Percentiles rank a stretch among this genome's conserved stretches.
Conservation (phyloP, 139 green algal genomes). For the Picochlorum sp. region DNA sequence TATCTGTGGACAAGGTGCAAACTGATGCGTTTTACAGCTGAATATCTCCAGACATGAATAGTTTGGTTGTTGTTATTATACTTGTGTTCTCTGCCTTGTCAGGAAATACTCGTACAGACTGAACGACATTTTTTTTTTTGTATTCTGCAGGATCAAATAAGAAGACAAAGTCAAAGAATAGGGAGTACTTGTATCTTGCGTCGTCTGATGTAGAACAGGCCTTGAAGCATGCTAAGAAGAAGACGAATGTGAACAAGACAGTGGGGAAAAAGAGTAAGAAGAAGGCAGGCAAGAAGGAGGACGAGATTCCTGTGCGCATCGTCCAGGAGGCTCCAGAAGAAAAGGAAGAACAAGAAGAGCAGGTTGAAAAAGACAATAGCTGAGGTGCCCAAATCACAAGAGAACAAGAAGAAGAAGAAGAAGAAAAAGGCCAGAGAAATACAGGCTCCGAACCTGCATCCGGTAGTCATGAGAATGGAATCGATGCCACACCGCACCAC, state of each 20-base stretch:
- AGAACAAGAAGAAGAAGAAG: slow-evolving; percentile 7
- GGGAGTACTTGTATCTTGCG: slow-evolving; percentile 50
- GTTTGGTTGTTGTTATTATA: slow-evolving; percentile 19
- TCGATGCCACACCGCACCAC: too few species aligned
- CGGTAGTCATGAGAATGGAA: too few species aligned
- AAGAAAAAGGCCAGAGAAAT: slow-evolving; percentile 3
- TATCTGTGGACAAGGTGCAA: slow-evolving; percentile 17
- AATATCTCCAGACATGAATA: slow-evolving; percentile 26
- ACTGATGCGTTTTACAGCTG: slow-evolving; percentile 13
- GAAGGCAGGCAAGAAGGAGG: slow-evolving; percentile 4
- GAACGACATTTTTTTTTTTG: slow-evolving; percentile 1
- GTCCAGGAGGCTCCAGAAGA: not conserved
- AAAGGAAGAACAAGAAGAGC: not conserved
- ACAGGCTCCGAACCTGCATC: too few species aligned
- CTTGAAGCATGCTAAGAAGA: slow-evolving; percentile 26
- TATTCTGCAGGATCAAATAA: slow-evolving; percentile 26
- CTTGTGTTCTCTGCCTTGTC: not conserved
- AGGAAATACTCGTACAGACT: slow-evolving; percentile 20
- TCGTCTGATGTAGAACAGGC: slow-evolving; percentile 41
- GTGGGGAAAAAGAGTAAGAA: not conserved
- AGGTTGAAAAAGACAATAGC: not conserved
- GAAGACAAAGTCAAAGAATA: slow-evolving; percentile 42
- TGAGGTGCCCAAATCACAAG: not conserved
- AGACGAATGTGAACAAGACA: slow-evolving; percentile 1
- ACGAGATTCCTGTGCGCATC: not conserved